Conservation (phyloP, 345 rosid genomes). For the Balakata baccata region DNA sequence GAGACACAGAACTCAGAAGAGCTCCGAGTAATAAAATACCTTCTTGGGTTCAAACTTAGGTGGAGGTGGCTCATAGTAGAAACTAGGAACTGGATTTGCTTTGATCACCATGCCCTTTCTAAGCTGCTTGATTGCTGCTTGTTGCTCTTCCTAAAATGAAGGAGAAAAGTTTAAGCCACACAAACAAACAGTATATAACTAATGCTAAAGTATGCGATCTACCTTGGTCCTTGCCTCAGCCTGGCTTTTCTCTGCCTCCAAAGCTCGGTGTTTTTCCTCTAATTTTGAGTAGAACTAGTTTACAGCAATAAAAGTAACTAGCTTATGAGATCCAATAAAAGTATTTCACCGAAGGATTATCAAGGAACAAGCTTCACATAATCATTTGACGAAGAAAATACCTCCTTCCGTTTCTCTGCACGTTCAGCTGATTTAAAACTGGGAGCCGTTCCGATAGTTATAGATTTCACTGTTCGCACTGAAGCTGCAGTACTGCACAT, state of each 20-base stretch:
- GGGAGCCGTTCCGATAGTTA: constrained; percentile 88
- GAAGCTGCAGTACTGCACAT: constrained; percentile 62
- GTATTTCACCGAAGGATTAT: background rate
- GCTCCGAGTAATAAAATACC: constrained; percentile 39
- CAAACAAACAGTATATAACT: background rate
- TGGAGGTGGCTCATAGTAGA: constrained; percentile 88
- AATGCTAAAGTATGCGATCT: background rate
- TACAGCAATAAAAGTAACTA: constrained; percentile 20
- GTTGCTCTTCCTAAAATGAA: constrained; percentile 87
- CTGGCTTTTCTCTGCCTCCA: constrained; percentile 73
- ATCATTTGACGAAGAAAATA: constrained; percentile 20
- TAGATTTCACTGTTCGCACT: constrained; percentile 54
- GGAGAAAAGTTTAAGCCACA: background rate
- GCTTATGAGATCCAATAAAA: constrained; percentile 17
- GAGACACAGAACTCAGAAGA: constrained; percentile 1
- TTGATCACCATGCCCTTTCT: constrained; percentile 71
- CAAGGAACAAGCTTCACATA: constrained; percentile 10
- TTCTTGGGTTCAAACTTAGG: constrained; percentile 77
- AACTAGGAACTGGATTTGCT: constrained; percentile 93
- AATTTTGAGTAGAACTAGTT: constrained; percentile 73
- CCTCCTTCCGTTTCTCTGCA: constrained; percentile 92
- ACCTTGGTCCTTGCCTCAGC: constrained; percentile 81
- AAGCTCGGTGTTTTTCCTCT: constrained; percentile 73
- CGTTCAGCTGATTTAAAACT: constrained; percentile 73
- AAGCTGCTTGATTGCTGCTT: constrained; percentile 84